Evolutionary conservation across 805 yeast genomes (phyloP).

Genomic region (Torulaspora quercuum): DNA sequence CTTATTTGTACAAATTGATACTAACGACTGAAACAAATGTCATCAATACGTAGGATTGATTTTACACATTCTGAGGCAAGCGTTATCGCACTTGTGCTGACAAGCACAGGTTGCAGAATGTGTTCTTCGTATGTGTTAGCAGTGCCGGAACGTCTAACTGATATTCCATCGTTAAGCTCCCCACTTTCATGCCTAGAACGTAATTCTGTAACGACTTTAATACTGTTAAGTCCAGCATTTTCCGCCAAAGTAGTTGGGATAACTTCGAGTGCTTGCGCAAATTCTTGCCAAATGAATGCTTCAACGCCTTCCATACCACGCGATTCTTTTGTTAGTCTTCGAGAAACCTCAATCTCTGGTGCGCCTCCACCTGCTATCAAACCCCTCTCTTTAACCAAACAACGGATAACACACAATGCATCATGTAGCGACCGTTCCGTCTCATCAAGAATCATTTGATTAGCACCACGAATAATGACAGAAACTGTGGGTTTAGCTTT

Average conservation of each 20-base stretch:
- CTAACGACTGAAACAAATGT: conserved; percentile 86
- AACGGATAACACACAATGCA: conserved; percentile 91
- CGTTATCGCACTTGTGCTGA: conserved; percentile 88
- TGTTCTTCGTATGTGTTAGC: conserved; percentile 89
- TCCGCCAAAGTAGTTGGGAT: conserved; percentile 94
- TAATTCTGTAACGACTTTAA: conserved; percentile 85
- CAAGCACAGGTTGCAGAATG: conserved; percentile 94
- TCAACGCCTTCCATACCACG: conserved; percentile 76
- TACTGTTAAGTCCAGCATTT: conserved; percentile 90
- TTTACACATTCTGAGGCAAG: conserved; percentile 96
- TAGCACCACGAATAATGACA: conserved; percentile 92
- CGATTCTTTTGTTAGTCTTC: conserved; percentile 68
- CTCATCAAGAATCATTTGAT: conserved; percentile 84
- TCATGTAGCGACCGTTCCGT: conserved; percentile 97
- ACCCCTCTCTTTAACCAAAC: conserved; percentile 84
- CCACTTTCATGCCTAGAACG: conserved; percentile 90
- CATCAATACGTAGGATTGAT: conserved; percentile 93
- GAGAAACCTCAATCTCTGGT: conserved; percentile 87
- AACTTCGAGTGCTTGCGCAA: conserved; percentile 86
- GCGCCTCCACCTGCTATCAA: conserved; percentile 99
- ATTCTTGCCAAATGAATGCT: conserved; percentile 87
- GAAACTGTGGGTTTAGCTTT: conserved; percentile 61
- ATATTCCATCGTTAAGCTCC: conserved; percentile 90
- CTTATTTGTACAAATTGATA: not conserved
- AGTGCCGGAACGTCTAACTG: conserved; percentile 91